phyloP scores from a whole-genome alignment of 768 basidiomycete species.

The Panaeolus papilionaceus region DNA sequence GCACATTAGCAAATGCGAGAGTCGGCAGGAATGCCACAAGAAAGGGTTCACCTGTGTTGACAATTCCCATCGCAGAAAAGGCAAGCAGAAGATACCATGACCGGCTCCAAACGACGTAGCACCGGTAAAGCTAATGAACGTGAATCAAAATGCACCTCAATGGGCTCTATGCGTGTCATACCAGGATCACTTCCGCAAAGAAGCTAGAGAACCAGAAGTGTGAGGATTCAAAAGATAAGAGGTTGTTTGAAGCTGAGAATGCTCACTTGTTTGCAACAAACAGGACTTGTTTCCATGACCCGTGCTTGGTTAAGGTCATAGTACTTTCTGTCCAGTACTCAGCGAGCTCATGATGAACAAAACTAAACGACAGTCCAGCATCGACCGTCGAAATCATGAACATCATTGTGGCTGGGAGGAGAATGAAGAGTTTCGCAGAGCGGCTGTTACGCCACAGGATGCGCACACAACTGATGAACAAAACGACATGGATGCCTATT shows the following conservation, averaged over 20 bases:
- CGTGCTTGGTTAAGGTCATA: slow-evolving; percentile 1
- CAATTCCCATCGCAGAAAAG: slow-evolving; percentile 7
- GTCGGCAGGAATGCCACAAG: not conserved
- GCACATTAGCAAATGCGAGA: not conserved
- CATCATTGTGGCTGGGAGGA: slow-evolving; percentile 20
- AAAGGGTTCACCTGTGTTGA: not conserved
- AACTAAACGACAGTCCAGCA: slow-evolving; percentile 12
- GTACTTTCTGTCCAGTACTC: not conserved
- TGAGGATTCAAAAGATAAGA: not conserved
- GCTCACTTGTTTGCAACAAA: slow-evolving; percentile 15
- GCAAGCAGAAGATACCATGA: not conserved
- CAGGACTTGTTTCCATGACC: not conserved
- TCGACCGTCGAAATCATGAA: slow-evolving; percentile 22
- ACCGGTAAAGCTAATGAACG: slow-evolving; percentile 8
- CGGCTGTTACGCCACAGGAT: slow-evolving; percentile 22
- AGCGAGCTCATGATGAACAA: not conserved
- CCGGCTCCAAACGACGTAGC: slow-evolving; percentile 8
- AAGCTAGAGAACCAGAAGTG: not conserved
- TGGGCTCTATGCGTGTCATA: not conserved
- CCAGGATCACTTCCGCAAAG: slow-evolving; percentile 10
- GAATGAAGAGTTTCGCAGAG: slow-evolving; percentile 17
- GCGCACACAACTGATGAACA: slow-evolving; percentile 34
- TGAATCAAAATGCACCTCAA: not conserved
- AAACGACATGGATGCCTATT: slow-evolving; percentile 37
- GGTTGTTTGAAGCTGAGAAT: not conserved